Evolutionary conservation across 768 basidiomycete species (phyloP).

Genomic region (Lenzites betulinus): DNA sequence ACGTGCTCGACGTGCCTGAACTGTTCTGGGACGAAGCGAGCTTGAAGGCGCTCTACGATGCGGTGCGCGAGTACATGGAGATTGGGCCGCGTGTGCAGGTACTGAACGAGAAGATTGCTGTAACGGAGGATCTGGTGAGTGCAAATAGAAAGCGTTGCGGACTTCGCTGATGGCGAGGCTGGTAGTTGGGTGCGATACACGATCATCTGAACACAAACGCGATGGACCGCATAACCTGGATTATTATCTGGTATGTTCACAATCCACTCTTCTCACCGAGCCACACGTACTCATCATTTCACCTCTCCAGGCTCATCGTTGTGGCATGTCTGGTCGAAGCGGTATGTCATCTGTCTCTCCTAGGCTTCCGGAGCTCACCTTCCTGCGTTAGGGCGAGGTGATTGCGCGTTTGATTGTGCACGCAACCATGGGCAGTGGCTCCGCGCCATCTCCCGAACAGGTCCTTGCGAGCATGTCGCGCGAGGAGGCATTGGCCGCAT

Average conservation of each 20-base stretch:
- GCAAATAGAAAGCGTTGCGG: too few relatives aligned
- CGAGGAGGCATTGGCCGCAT: conserved; percentile 19
- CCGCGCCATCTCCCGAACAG: conserved; percentile 8
- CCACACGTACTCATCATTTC: conserved; percentile 3
- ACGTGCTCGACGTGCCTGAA: conserved; percentile 91
- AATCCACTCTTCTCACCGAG: conserved; percentile 29
- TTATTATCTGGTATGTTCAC: conserved; percentile 57
- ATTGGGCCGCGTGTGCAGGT: conserved; percentile 80
- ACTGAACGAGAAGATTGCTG: conserved; percentile 84
- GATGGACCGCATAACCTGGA: conserved; percentile 89
- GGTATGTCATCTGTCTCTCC: conserved; percentile 43
- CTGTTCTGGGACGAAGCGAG: conserved; percentile 96
- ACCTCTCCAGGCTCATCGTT: conserved; percentile 75
- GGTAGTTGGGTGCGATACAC: conserved; percentile 86
- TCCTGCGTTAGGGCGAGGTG: too few relatives aligned
- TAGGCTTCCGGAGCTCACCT: too few relatives aligned
- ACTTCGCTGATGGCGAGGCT: neutral
- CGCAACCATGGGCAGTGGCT: conserved; percentile 40
- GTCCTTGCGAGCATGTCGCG: conserved; percentile 18
- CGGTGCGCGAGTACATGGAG: conserved; percentile 94
- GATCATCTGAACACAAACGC: conserved; percentile 89
- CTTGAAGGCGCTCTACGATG: conserved; percentile 85
- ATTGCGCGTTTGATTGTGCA: conserved; percentile 76
- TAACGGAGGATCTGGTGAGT: conserved; percentile 87
- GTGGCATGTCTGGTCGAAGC: conserved; percentile 88